phyloP scores from a whole-genome alignment of 768 basidiomycete genomes.

The Hypholoma fasciculare region DNA sequence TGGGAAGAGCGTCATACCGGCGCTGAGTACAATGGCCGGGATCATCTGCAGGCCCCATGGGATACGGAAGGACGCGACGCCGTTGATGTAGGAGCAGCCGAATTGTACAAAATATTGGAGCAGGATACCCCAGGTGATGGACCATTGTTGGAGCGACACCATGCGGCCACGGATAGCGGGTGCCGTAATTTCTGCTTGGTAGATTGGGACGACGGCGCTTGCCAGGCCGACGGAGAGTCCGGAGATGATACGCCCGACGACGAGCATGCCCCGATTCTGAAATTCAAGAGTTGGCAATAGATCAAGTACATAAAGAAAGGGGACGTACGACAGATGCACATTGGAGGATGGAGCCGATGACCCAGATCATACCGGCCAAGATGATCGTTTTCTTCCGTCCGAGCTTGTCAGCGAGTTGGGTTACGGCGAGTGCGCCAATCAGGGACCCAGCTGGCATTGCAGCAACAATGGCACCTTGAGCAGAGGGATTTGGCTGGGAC shows the following conservation, averaged over 20 bases:
- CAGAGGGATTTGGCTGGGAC: constrained; percentile 47
- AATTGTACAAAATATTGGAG: constrained; percentile 78
- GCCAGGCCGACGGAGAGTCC: constrained; percentile 69
- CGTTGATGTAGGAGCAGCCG: constrained; percentile 72
- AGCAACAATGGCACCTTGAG: constrained; percentile 76
- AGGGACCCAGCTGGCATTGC: constrained; percentile 79
- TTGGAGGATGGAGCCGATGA: constrained; percentile 73
- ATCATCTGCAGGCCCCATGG: constrained; percentile 83
- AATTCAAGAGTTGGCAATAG: not conserved
- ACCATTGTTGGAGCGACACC: constrained; percentile 79
- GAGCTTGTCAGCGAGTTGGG: constrained; percentile 60
- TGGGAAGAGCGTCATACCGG: constrained; percentile 70
- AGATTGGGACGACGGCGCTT: constrained; percentile 69
- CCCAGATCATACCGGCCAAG: constrained; percentile 67
- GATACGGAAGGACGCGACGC: constrained; percentile 73
- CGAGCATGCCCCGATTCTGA: constrained; percentile 75
- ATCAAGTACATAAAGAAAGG: constrained; percentile 2
- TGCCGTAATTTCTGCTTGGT: constrained; percentile 74
- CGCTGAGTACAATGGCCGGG: constrained; percentile 66
- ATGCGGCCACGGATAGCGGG: constrained; percentile 73
- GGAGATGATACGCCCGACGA: constrained; percentile 66
- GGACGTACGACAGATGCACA: constrained; percentile 49
- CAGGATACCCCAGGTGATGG: constrained; percentile 78
- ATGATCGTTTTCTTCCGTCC: constrained; percentile 71
- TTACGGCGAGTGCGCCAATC: constrained; percentile 62